Evolutionary conservation across 176 grass and related monocot species (phyloP), one percentile per base, ranked within the genome.

Genomic region (Pontederia crassipes): DNA sequence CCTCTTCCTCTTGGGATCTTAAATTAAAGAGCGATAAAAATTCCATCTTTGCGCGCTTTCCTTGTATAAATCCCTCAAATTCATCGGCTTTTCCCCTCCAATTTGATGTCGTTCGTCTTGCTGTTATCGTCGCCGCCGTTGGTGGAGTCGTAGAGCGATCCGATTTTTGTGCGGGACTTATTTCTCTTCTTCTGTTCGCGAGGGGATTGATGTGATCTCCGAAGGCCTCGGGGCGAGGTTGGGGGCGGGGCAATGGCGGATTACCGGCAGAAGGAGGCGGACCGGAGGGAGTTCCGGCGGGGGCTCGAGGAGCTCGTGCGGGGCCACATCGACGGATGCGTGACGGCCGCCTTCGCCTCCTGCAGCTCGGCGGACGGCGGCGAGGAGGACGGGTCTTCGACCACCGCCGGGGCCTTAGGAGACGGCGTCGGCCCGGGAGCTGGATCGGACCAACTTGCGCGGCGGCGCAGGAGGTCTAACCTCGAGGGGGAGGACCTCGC

Each of bases 401-500:
- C 32, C 32, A 7, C 32, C 54, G 54, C 18, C 35, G 66, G 47
- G 10, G 66, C 10, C 50, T 29, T 46, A 15, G 66, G 56, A 15
- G 53, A 16, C 10, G 53, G 32, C 32, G 50, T 17, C 10, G 60
- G 50, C 1, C 59, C 32, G 1, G 69, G 26, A 9, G 69, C 50
- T 2, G 66, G 51, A 29, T 17, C 54, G 1, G 66, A 69, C 35
- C 53, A 46, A 64, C 9, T 62, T 13, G 58, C 50, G 45, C 28
- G 79, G 1, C 3, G 32, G 54, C 5, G 77, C 59, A 24, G 74
- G 14, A 12, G 61, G 45, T 74, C 71, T 12, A 60, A 74, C 71
- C 51, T 74, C 6, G 71, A 64, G 13, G 71, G 71, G 50, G 71
- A 74, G 8, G 71, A 74, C 60, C 18, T 74, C 16, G 71, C 71